Evolutionary conservation across 208 protist genomes (phyloP).

Genomic region (Crithidia mellificae): DNA sequence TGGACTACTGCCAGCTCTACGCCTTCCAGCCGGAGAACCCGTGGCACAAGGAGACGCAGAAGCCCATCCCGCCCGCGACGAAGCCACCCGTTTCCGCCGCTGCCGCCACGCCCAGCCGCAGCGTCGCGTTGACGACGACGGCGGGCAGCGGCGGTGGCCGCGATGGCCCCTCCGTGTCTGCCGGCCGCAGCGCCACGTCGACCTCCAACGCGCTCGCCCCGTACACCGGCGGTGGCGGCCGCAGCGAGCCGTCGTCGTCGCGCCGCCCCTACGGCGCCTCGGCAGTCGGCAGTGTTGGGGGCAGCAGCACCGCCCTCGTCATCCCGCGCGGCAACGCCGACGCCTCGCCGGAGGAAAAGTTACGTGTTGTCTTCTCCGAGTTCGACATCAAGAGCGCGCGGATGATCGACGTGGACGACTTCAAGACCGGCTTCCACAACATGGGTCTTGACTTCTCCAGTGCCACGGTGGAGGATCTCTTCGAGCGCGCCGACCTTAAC

Average conservation of each 20-base stretch:
- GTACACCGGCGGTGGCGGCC: constrained; percentile 62
- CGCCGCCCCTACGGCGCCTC: constrained; percentile 35
- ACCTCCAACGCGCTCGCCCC: constrained; percentile 54
- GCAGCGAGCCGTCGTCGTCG: constrained; percentile 45
- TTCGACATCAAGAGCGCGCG: constrained; percentile 83
- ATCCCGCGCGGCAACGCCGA: constrained; percentile 49
- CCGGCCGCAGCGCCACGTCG: constrained; percentile 21
- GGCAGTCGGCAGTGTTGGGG: not conserved
- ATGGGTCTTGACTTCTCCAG: constrained; percentile 86
- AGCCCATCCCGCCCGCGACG: constrained; percentile 81
- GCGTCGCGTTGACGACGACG: constrained; percentile 18
- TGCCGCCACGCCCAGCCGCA: constrained; percentile 24
- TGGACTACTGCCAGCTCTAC: constrained; percentile 88
- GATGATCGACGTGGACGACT: constrained; percentile 79
- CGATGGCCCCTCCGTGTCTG: constrained; percentile 19
- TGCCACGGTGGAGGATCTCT: constrained; percentile 89
- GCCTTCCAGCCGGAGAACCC: constrained; percentile 89
- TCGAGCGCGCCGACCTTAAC: constrained; percentile 86
- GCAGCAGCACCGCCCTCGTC: constrained; percentile 56
- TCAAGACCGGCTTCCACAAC: constrained; percentile 79
- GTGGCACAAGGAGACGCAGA: constrained; percentile 92
- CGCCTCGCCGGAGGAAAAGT: constrained; percentile 83
- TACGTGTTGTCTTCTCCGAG: constrained; percentile 87
- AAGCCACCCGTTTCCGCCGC: constrained; percentile 56
- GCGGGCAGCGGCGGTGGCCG: constrained; percentile 4